Base-by-base conservation (phyloP, 2,329 filamentous ascomycete species). In the Paracoccidioides brasiliensis region DNA sequence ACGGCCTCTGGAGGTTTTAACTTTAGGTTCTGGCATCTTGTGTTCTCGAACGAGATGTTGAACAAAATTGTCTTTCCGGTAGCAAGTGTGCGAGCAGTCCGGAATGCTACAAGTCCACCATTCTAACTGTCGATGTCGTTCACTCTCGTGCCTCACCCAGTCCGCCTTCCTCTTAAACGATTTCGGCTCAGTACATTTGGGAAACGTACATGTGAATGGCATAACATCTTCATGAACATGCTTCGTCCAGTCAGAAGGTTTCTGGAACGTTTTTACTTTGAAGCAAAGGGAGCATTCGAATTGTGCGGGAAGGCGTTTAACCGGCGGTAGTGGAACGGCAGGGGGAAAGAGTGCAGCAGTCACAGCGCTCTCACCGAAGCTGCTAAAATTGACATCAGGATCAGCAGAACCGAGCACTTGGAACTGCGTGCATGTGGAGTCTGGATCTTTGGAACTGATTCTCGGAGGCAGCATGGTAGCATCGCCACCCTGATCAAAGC, bases 211-310 rank as follows among this genome's bases (percentile, higher is more conserved):
- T 3, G 88, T 94, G 63, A 95, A 95, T 0, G 90, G 90, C 66
- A 93, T 87, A 0, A 95, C 82, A 67, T 96, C 90, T 70, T 95
- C 90, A 63, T 95, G 88, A 0, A 96, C 88, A 65, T 96, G 90
- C 68, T 96, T 95, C 1, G 90, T 95, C 90, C 90, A 96, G 70
- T 96, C 90, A 0, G 90, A 95, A 14, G 90, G 90, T 69, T 95
- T 95, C 63, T 84, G 81, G 63, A 93, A 90, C 64, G 83, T 88
- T 75, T 93, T 95, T 53, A 83, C 79, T 62, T 84, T 82, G 73
- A 88, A 95, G 72, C 90, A 95, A 28, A 95, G 75, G 41, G 86
- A 85, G 62, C 90, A 96, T 72, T 96, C 90, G 58, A 95, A 91
- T 65, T 91, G 84, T 3, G 90, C 88, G 0, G 90, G 90, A 5